phyloP scores from a whole-genome alignment of 2,329 filamentous ascomycete species.

The Fusarium sublunatum region DNA sequence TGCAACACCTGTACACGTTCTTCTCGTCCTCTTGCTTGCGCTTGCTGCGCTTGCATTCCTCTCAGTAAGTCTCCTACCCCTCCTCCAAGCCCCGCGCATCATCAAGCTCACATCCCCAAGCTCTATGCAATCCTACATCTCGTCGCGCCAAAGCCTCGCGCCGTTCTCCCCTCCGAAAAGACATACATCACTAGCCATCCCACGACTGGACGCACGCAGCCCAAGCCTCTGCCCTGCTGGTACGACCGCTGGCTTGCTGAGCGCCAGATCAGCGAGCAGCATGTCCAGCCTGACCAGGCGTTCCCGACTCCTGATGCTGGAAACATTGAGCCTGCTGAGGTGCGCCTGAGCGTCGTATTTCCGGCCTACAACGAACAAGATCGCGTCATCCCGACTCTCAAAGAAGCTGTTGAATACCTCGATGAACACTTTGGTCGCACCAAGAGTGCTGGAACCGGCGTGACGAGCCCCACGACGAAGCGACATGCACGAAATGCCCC shows the following conservation, averaged over 20 bases:
- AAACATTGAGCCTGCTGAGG: conserved; percentile 76
- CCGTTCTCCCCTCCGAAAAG: conserved; percentile 81
- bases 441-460: conserved; percentile 40
- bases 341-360: conserved; percentile 92
- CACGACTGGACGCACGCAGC: conserved; percentile 55
- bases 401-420: conserved; percentile 90
- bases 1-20: conserved; percentile 54
- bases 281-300: conserved; percentile 51
- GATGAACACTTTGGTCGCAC: conserved; percentile 77
- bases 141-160: conserved; percentile 83
- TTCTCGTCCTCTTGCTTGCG: conserved; percentile 52
- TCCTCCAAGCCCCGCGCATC: conserved; percentile 6
- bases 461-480: conserved; percentile 45
- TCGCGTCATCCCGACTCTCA: conserved; percentile 83
- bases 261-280: conserved; percentile 62
- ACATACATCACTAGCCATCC: conserved; percentile 80
- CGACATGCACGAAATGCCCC: conserved; percentile 50
- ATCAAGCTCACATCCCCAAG: conserved; percentile 43
- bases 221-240: conserved; percentile 82
- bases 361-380: conserved; percentile 96
- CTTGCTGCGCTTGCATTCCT: conserved; percentile 52
- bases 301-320: conserved; percentile 60
- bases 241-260: conserved; percentile 78
- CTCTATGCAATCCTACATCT: conserved; percentile 76
- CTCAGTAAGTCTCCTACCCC: conserved; percentile 49